Evolutionary conservation across 106 monocot species (phyloP), one percentile per base, ranked within the genome.

Genomic region (Vanilla planifolia): DNA sequence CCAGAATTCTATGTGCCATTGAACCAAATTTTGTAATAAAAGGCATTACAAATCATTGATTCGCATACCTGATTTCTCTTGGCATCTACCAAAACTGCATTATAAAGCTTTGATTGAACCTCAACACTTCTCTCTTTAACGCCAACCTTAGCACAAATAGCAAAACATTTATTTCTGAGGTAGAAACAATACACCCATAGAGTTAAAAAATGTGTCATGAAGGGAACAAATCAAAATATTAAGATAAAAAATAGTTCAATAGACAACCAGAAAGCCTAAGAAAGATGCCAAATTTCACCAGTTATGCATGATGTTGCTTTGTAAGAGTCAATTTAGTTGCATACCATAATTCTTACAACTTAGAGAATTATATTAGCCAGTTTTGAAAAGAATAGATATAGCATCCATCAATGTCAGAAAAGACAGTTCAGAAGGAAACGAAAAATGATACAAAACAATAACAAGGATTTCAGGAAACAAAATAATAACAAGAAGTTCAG

Each of bases 11-110:
- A 48, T 24, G 9, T 24, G n/a, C n/a, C n/a, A n/a, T n/a, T n/a
- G n/a, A n/a, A n/a, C n/a, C n/a, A n/a, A n/a, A n/a, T n/a, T n/a
- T n/a, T n/a, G n/a, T n/a, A n/a, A 50, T 50, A 53, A 4, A 32
- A 16, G 53, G 33, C 13, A 33, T 52, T 3, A 28, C 3, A 28
- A 28, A 32, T 53, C 19, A 35, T 14, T 14, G 8, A 19, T 19
- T 16, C n/a, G 25, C 67, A 40, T 41, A 92, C 98, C 98, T 98
- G 98, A 59, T 98, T 98, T 76, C 77, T 92, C 67, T 98, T 79
- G 29, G 62, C 81, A 85, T 98, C 92, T 67, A 98, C 61, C 36
- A 98, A 65, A 63, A 98, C 82, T 29, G 64, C 77, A 74, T 88
- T 98, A 41, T 62, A 66, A 60, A 92, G 73, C 67, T 79, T 91